phyloP scores from a whole-genome alignment of 2,329 filamentous ascomycete species.

The Fusarium veterinarium region DNA sequence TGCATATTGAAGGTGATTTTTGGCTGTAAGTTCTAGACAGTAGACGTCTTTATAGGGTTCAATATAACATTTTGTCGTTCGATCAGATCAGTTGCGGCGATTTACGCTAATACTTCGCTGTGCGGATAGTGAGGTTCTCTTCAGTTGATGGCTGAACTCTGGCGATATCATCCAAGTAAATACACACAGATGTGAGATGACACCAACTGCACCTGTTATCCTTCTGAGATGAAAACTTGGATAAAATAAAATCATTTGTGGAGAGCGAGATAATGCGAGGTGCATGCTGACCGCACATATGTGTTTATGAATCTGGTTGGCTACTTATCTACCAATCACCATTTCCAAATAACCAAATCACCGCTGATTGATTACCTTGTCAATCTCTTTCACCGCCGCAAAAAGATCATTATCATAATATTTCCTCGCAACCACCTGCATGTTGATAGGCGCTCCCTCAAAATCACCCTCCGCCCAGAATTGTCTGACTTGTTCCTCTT shows the following conservation, averaged over 20 bases:
- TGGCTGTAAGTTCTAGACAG: too few species aligned
- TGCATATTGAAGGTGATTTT: not conserved
- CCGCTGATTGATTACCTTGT: not conserved
- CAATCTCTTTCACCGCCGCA: not conserved
- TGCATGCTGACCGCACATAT: too few species aligned
- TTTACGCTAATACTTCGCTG: too few species aligned
- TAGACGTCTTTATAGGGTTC: too few species aligned
- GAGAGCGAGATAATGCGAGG: accelerated
- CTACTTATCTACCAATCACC: not conserved
- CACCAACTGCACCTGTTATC: too few species aligned
- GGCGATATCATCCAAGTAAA: accelerated
- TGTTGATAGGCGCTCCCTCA: constrained; percentile 48
- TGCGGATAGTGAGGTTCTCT: too few species aligned
- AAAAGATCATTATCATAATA: constrained; percentile 46
- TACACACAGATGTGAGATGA: accelerated
- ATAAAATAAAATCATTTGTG: accelerated
- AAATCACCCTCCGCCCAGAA: constrained; percentile 51
- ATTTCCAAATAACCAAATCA: too few species aligned
- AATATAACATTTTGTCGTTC: too few species aligned
- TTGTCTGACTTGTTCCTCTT: constrained; percentile 39
- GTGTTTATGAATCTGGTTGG: not conserved
- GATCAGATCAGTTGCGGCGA: too few species aligned
- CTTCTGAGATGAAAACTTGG: not conserved
- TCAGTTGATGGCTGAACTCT: too few species aligned
- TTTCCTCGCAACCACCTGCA: constrained; percentile 51